A percentile compares a stretch with the other conserved stretches of the same genome.
Evolutionary conservation across 1,284 basidiomycete genomes (phyloP).

Genomic region (Exsudoporus floridanus): DNA sequence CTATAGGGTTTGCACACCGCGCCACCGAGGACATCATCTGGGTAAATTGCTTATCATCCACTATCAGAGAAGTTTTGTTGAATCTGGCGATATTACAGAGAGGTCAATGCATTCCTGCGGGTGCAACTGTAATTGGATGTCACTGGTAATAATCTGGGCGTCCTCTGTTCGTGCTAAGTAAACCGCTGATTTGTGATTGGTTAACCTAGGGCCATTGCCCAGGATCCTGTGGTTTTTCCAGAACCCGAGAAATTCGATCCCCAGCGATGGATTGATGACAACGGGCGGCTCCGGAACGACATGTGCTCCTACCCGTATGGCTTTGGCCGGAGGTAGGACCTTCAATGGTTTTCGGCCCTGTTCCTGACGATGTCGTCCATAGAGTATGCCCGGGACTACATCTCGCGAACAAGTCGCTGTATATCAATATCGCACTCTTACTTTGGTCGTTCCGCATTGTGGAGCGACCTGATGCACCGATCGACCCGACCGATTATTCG

Average conservation of each 20-base stretch:
- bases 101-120: conserved; percentile 56
- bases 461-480: conserved; percentile 13
- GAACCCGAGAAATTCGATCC: conserved; percentile 61
- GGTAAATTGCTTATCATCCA: conserved; percentile 36
- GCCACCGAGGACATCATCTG: conserved; percentile 60
- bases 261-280: conserved; percentile 52
- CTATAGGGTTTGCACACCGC: conserved; percentile 52
- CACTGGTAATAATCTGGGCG: conserved; percentile 9
- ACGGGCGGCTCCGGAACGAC: conserved; percentile 50
- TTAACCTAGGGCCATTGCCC: conserved; percentile 46
- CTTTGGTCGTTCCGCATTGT: conserved; percentile 27
- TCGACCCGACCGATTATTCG: conserved; percentile 6
- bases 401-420: conserved; percentile 24
- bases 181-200: not conserved
- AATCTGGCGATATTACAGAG: conserved; percentile 34
- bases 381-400: conserved; percentile 26
- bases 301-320: conserved; percentile 55
- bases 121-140: conserved; percentile 58
- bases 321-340: conserved; percentile 54
- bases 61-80: not conserved
- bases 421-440: conserved; percentile 33
- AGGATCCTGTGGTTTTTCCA: conserved; percentile 55
- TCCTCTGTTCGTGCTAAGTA: not conserved
- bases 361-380: not conserved
- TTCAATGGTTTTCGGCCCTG: not conserved